Evolutionary conservation across 2,329 filamentous ascomycete species (phyloP).

Genomic region (Alternaria hordeiaustralica): DNA sequence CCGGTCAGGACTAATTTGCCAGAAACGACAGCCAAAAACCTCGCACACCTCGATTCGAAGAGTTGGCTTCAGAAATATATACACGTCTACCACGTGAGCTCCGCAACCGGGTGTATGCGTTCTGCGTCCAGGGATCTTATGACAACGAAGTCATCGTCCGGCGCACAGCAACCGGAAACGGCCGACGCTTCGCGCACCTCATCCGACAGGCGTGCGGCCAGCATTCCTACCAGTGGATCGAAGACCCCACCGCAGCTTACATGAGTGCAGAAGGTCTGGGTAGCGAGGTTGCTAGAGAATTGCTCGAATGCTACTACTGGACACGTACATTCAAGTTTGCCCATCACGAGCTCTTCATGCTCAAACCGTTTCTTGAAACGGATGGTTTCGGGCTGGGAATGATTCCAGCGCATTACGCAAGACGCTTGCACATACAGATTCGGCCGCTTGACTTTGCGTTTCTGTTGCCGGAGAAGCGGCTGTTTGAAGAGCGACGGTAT

Average conservation of each 20-base stretch:
- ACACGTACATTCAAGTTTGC: slow-evolving; percentile 27
- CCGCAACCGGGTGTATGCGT: slow-evolving; percentile 25
- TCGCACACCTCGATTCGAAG: not conserved
- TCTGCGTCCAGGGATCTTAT: slow-evolving; percentile 21
- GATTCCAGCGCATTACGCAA: slow-evolving; percentile 16
- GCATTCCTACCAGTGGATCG: slow-evolving; percentile 25
- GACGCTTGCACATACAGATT: slow-evolving; percentile 20
- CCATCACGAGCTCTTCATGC: slow-evolving; percentile 20
- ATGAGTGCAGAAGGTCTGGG: slow-evolving; percentile 7
- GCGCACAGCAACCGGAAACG: not conserved
- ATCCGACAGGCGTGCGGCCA: slow-evolving; percentile 18
- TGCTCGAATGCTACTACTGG: slow-evolving; percentile 29
- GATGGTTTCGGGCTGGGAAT: slow-evolving; percentile 18
- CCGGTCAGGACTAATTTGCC: not conserved
- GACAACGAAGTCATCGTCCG: slow-evolving; percentile 32
- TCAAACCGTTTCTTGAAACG: slow-evolving; percentile 17
- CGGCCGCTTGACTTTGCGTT: slow-evolving; percentile 16
- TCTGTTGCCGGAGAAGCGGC: slow-evolving; percentile 7
- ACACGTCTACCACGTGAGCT: slow-evolving; percentile 26
- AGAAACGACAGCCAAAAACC: not conserved
- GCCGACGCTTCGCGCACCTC: slow-evolving; percentile 11
- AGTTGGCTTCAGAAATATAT: slow-evolving; percentile 7
- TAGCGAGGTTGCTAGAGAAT: slow-evolving; percentile 12
- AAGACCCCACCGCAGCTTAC: slow-evolving; percentile 17
- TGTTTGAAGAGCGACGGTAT: slow-evolving; percentile 8